These are phyloP conservation scores for Entophlyctis helioformis DNA, from an alignment of 192 early-diverging fungal genomes.

Conservation along the genomic window DNA sequence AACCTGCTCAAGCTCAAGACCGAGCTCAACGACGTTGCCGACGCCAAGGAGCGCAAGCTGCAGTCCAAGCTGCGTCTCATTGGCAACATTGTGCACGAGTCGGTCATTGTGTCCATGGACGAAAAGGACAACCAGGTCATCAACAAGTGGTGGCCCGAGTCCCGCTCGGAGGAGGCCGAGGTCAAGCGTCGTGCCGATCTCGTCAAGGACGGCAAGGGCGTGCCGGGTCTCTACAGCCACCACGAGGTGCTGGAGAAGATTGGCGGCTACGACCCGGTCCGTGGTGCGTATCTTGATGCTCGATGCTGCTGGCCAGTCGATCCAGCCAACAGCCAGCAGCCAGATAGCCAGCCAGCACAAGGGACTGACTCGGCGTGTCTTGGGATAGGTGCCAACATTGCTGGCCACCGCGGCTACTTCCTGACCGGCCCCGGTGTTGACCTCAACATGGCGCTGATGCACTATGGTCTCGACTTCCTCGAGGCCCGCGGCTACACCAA, in stretches of 20 bases:
- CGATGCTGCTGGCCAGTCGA: no score
- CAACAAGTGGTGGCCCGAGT: constrained; percentile 43
- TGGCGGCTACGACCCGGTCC: constrained; percentile 75
- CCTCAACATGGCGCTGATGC: constrained; percentile 90
- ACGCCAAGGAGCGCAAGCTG: constrained; percentile 54
- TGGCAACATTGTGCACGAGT: constrained; percentile 92
- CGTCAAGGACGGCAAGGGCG: constrained; percentile 36
- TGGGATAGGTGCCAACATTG: constrained; percentile 61
- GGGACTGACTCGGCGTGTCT: not conserved
- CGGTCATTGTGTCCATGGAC: constrained; percentile 72
- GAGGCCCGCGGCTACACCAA: constrained; percentile 71
- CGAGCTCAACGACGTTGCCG: constrained; percentile 36
- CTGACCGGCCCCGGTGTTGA: constrained; percentile 90
- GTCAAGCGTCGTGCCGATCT: constrained; percentile 15
- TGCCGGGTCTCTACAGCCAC: constrained; percentile 51
- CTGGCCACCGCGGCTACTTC: constrained; percentile 99
- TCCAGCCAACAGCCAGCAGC: no score
- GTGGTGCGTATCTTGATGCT: no score
- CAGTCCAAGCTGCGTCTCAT: constrained; percentile 52
- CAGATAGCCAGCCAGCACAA: not conserved
- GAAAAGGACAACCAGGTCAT: constrained; percentile 52
- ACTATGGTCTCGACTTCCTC: constrained; percentile 91
- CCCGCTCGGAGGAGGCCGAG: constrained; percentile 25
- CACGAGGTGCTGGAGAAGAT: constrained; percentile 89
- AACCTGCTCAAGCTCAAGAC: constrained; percentile 66